Evolutionary conservation across 108 stramenopile genomes (phyloP).

Genomic region (Pseudonitzschia multiseries): DNA sequence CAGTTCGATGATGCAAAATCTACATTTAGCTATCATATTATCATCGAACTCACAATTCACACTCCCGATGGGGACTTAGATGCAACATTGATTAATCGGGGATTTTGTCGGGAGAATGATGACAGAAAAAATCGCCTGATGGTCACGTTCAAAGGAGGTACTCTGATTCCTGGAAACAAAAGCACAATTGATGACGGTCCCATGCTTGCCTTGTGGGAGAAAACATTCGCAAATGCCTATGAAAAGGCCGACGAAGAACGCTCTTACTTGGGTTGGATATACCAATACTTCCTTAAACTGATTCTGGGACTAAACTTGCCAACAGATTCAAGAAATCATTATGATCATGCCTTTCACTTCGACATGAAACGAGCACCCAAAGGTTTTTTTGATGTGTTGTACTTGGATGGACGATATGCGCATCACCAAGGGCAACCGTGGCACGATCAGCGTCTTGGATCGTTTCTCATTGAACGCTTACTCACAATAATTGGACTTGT

Average conservation of each 20-base stretch:
- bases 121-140: constrained; percentile 30
- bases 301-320: constrained; percentile 48
- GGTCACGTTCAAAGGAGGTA: constrained; percentile 42
- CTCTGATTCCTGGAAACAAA: constrained; percentile 30
- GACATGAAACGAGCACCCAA: constrained; percentile 39
- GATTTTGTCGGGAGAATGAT: constrained; percentile 26
- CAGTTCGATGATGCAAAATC: constrained; percentile 7
- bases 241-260: constrained; percentile 35
- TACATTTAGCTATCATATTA: constrained; percentile 33
- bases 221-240: constrained; percentile 37
- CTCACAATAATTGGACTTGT: not conserved
- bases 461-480: not conserved
- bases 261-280: constrained; percentile 29
- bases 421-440: constrained; percentile 56
- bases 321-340: constrained; percentile 5
- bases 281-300: constrained; percentile 40
- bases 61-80: constrained; percentile 37
- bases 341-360: constrained; percentile 28
- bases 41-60: constrained; percentile 35
- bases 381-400: constrained; percentile 57
- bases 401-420: constrained; percentile 60
- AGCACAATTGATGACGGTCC: not conserved
- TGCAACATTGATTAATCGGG: constrained; percentile 38
- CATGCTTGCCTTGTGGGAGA: constrained; percentile 34
- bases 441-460: constrained; percentile 57